These are phyloP conservation scores for Oxytropis ochrocephala DNA, from an alignment of 306 rosid genomes.

Conservation along the genomic window DNA sequence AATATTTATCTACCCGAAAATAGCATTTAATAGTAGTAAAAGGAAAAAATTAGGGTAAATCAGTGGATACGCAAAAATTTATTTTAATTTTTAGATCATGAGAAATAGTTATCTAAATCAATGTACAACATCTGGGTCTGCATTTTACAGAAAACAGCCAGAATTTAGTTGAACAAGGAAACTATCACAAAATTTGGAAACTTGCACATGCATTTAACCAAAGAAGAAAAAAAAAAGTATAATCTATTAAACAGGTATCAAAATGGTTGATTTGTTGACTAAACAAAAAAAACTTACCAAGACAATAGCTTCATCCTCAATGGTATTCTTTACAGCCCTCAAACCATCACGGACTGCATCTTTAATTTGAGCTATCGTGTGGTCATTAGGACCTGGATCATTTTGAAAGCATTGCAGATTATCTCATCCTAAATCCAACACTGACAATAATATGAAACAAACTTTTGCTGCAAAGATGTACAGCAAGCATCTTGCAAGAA, in stretches of 20 bases:
- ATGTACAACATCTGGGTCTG: not conserved
- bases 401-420: slow-evolving; percentile 16
- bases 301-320: slow-evolving; percentile 90
- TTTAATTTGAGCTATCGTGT: slow-evolving; percentile 95
- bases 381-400: slow-evolving; percentile 92
- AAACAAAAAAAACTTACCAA: slow-evolving; percentile 39
- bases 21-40: no score
- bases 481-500: not conserved
- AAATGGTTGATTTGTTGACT: not conserved
- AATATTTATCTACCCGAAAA: no score
- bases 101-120: not conserved
- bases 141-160: no score
- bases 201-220: not conserved
- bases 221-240: not conserved
- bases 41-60: no score
- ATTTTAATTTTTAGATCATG: not conserved
- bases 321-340: slow-evolving; percentile 93
- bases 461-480: not conserved
- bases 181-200: not conserved
- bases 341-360: slow-evolving; percentile 98
- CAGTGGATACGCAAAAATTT: no score
- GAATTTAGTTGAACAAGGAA: no score
- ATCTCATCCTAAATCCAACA: slow-evolving; percentile 3
- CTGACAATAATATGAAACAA: not conserved
- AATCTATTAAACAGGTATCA: not conserved